Evolutionary conservation across 2,329 filamentous ascomycete species (phyloP).

Genomic region (Hypoxylon sp.): DNA sequence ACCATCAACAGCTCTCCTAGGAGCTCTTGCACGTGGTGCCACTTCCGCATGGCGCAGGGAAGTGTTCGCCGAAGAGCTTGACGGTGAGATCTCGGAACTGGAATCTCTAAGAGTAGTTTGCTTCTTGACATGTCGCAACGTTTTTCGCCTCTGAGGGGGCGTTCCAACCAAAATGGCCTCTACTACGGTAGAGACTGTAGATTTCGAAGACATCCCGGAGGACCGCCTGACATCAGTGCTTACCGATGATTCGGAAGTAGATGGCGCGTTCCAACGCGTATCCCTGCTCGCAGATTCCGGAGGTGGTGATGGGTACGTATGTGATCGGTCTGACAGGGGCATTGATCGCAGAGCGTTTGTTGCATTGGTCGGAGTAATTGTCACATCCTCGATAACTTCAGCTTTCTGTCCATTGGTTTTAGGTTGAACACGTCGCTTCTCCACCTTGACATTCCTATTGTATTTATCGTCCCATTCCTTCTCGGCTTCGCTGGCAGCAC

Average conservation of each 20-base stretch:
- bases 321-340: slow-evolving; percentile 61
- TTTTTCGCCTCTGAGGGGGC: slow-evolving; percentile 65
- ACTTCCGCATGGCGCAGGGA: slow-evolving; percentile 57
- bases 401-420: slow-evolving; percentile 51
- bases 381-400: slow-evolving; percentile 64
- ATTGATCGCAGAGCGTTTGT: slow-evolving; percentile 65
- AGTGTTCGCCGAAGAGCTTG: slow-evolving; percentile 63
- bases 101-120: slow-evolving; percentile 61
- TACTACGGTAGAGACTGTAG: slow-evolving; percentile 69
- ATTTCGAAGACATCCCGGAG: slow-evolving; percentile 70
- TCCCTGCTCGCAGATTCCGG: slow-evolving; percentile 51
- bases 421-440: slow-evolving; percentile 60
- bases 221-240: slow-evolving; percentile 64
- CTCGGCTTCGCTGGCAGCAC: slow-evolving; percentile 63
- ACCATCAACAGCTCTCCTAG: slow-evolving; percentile 49
- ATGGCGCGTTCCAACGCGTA: slow-evolving; percentile 54
- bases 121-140: slow-evolving; percentile 74
- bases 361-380: slow-evolving; percentile 66
- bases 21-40: slow-evolving; percentile 51
- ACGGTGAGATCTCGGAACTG: slow-evolving; percentile 58
- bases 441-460: slow-evolving; percentile 68
- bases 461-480: slow-evolving; percentile 70
- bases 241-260: slow-evolving; percentile 59
- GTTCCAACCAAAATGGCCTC: slow-evolving; percentile 71
- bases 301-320: slow-evolving; percentile 58